These are phyloP conservation scores for Avena insularis DNA, from an alignment of 176 grass and related monocot genomes.

Conservation along the genomic window DNA sequence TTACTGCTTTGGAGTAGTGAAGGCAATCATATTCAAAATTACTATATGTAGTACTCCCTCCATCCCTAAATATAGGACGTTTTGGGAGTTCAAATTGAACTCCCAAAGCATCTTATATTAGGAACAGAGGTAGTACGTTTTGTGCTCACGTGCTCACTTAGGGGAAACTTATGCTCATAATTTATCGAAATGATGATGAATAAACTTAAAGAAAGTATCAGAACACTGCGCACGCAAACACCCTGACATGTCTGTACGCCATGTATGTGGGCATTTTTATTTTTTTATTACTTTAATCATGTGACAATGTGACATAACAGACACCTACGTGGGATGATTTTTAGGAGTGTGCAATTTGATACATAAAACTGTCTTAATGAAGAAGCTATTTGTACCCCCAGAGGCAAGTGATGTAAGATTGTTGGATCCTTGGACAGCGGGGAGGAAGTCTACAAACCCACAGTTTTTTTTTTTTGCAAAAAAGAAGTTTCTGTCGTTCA, in stretches of 20 bases:
- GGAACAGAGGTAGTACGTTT: not conserved
- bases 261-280: not conserved
- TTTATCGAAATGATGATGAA: constrained; percentile 7
- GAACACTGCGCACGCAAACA: constrained; percentile 23
- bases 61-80: no score
- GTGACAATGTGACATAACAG: constrained; percentile 16
- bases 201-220: not conserved
- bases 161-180: not conserved
- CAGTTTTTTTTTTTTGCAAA: not conserved
- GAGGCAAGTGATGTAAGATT: not conserved
- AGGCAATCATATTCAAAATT: not conserved
- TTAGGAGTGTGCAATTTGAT: not conserved
- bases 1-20: not conserved
- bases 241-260: not conserved
- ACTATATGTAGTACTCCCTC: not conserved
- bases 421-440: not conserved
- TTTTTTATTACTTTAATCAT: constrained; percentile 25
- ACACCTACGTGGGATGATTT: not conserved
- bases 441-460: not conserved
- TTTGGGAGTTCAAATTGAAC: no score
- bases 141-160: not conserved
- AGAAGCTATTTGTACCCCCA: not conserved
- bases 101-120: no score
- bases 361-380: not conserved
- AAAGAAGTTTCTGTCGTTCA: not conserved